phyloP scores from a whole-genome alignment of 2,329 filamentous ascomycete species.

The Penicillium nordicum region DNA sequence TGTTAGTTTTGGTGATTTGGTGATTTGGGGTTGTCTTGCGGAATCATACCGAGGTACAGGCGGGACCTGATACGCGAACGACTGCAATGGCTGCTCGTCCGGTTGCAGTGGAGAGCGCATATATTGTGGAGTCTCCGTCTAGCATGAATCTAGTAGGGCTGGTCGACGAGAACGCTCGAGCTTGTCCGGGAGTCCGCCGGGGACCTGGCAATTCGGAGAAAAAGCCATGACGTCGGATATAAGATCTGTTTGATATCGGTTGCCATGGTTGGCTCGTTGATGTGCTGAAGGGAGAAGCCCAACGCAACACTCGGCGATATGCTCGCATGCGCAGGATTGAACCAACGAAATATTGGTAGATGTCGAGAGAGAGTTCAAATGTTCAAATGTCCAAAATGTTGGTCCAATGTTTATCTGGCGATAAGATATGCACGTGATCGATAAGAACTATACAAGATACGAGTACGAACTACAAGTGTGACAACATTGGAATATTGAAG shows the following conservation, averaged over 20 bases:
- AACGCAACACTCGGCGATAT: conserved; percentile 20
- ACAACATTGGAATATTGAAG: not conserved
- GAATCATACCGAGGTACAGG: conserved; percentile 61
- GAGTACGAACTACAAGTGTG: not conserved
- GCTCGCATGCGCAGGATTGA: conserved; percentile 33
- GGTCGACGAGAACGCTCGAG: conserved; percentile 26
- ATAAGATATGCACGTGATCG: not conserved
- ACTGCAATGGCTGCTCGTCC: conserved; percentile 89
- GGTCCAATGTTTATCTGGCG: not conserved
- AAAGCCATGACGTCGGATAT: conserved; percentile 12
- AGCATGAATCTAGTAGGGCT: conserved; percentile 15
- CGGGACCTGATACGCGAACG: conserved; percentile 78
- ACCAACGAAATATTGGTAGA: conserved; percentile 1
- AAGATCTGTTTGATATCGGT: conserved; percentile 7
- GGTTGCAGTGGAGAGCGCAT: conserved; percentile 81
- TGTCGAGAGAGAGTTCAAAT: not conserved
- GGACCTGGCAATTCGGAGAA: conserved; percentile 1
- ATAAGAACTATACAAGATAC: not conserved
- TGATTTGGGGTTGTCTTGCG: not conserved
- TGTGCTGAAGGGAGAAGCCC: conserved; percentile 27
- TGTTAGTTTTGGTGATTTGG: not conserved
- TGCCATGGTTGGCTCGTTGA: conserved; percentile 18
- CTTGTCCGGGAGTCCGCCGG: not conserved
- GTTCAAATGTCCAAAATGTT: not conserved
- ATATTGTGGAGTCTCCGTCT: conserved; percentile 64